A percentile compares a stretch with the other conserved stretches of the same genome.
These are phyloP conservation scores for Rhipidocladum racemiflorum DNA, from an alignment of 176 grass and related monocot genomes.

Conservation along the genomic window DNA sequence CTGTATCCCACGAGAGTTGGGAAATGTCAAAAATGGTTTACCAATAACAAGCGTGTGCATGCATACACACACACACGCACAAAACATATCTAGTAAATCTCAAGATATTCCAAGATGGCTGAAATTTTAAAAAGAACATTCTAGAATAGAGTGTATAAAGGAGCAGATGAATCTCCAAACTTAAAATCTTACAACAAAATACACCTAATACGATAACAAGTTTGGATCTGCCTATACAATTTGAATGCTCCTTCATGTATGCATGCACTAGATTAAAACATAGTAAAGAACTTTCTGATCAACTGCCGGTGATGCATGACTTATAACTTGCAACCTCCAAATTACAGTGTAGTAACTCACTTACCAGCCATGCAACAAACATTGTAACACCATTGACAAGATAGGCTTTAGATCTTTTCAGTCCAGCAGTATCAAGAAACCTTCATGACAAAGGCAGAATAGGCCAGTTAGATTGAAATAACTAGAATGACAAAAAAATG, in stretches of 20 bases:
- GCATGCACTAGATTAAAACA: background rate
- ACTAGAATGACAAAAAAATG: background rate
- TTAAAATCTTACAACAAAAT: background rate
- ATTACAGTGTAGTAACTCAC: constrained; percentile 32
- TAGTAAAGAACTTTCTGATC: background rate
- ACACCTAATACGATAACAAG: background rate
- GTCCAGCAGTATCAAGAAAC: constrained; percentile 93
- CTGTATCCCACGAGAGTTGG: background rate
- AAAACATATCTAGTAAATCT: background rate
- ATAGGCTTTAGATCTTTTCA: constrained; percentile 96
- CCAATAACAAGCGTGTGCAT: background rate
- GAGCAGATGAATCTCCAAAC: background rate
- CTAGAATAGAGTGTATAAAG: background rate
- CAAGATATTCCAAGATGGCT: background rate
- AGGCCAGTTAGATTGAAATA: constrained; percentile 23
- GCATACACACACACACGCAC: background rate
- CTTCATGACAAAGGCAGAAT: constrained; percentile 48
- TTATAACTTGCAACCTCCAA: constrained; percentile 4
- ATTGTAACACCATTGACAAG: constrained; percentile 78
- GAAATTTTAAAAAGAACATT: background rate
- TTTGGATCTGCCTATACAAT: constrained; percentile 4
- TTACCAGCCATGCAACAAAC: constrained; percentile 95
- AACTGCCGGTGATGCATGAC: background rate
- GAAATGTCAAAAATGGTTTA: background rate
- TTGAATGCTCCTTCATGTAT: constrained; percentile 12